Evolutionary conservation across 148 eudicot genomes (phyloP).

Genomic region (Nyssa sinensis): DNA sequence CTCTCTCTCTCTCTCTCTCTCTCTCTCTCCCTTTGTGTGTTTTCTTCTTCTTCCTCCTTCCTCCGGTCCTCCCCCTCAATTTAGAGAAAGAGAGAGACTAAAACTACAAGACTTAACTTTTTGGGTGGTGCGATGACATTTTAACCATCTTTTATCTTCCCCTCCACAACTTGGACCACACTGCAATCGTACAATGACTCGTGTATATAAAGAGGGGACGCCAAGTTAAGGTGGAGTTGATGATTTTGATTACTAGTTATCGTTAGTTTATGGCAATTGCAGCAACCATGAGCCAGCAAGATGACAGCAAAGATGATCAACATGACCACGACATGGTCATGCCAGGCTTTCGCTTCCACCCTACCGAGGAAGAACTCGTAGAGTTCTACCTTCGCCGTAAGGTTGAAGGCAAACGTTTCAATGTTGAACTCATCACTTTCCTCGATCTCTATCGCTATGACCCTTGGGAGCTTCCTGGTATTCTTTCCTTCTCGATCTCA

Average conservation of each 20-base stretch:
- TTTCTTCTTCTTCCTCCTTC: background rate
- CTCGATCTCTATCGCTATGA: conserved; percentile 92
- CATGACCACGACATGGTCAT: conserved; percentile 82
- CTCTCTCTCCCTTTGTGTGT: background rate
- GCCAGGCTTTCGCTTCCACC: conserved; percentile 95
- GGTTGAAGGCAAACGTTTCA: conserved; percentile 90
- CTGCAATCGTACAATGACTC: conserved; percentile 3
- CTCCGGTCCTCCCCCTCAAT: background rate
- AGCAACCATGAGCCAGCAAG: conserved; percentile 53
- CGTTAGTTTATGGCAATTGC: conserved; percentile 63
- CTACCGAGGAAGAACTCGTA: conserved; percentile 86
- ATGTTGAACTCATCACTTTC: conserved; percentile 88
- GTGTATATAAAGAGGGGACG: conserved; percentile 5
- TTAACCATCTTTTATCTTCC: conserved; percentile 8
- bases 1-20: conserved; percentile 10
- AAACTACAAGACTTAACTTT: background rate
- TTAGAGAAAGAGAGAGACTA: conserved; percentile 17
- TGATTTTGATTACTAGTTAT: background rate
- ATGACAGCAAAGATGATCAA: conserved; percentile 37
- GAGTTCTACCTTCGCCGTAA: conserved; percentile 98
- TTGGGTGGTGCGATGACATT: background rate
- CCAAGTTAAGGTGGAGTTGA: background rate
- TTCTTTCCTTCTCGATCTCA: background rate
- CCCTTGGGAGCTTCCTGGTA: conserved; percentile 99
- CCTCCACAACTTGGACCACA: background rate